A percentile compares a stretch with the other conserved stretches of the same genome.
Conservation (phyloP, 768 basidiomycete genomes). For the Suillus weaverae region DNA sequence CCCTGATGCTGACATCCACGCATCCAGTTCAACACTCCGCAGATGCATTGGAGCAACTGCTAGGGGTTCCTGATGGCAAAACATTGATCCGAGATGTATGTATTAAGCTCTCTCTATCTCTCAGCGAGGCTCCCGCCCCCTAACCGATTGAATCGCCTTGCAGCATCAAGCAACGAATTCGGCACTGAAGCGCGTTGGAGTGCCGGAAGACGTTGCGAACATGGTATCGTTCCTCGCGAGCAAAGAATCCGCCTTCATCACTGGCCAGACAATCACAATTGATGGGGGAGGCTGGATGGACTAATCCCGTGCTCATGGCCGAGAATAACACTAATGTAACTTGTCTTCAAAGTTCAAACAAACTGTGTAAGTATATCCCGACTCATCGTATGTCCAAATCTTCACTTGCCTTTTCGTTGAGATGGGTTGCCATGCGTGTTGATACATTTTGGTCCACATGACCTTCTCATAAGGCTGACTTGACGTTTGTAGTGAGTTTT, state of each 20-base stretch:
- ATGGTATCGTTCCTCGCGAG: constrained; percentile 35
- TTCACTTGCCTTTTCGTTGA: background rate
- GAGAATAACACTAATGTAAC: background rate
- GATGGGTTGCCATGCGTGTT: background rate
- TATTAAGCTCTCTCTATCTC: background rate
- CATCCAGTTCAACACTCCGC: background rate
- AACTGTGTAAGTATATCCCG: background rate
- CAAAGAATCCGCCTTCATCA: constrained; percentile 30
- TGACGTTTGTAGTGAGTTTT: background rate
- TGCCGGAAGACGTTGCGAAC: constrained; percentile 25
- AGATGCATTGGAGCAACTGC: background rate
- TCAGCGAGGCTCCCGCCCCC: background rate
- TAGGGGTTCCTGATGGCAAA: constrained; percentile 1
- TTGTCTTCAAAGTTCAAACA: background rate
- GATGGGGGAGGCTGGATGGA: constrained; percentile 10
- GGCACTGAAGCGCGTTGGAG: constrained; percentile 7
- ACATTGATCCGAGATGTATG: background rate
- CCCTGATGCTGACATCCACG: background rate
- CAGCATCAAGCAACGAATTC: constrained; percentile 12
- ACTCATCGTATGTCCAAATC: background rate
- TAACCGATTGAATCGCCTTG: background rate
- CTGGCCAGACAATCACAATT: constrained; percentile 21
- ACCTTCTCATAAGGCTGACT: background rate
- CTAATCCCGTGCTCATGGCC: background rate
- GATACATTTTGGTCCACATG: background rate